These are phyloP conservation scores for Lactarius akahatsu DNA, from an alignment of 768 basidiomycete species.

Conservation along the genomic window DNA sequence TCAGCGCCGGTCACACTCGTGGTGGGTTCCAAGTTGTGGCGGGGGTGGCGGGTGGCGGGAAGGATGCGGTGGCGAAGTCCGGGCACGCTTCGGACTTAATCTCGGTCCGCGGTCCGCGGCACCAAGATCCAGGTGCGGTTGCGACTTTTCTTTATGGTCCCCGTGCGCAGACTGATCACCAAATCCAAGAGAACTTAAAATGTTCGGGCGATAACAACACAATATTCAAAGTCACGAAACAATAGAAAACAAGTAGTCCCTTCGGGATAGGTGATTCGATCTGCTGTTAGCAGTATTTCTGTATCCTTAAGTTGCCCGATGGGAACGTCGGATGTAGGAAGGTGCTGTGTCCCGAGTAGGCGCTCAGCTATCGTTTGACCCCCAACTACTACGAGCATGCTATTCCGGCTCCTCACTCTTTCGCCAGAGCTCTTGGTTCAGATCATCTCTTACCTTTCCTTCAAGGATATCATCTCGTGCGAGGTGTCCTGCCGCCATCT, in stretches of 20 bases:
- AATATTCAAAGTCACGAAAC: background rate
- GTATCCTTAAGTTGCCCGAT: background rate
- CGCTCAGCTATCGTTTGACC: slow-evolving; percentile 6
- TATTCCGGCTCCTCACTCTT: slow-evolving; percentile 11
- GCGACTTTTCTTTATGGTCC: background rate
- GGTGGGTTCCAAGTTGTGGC: background rate
- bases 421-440: slow-evolving; percentile 26
- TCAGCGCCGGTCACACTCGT: background rate
- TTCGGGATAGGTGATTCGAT: background rate
- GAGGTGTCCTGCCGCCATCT: slow-evolving; percentile 25
- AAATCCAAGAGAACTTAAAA: background rate
- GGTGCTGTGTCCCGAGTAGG: slow-evolving; percentile 11
- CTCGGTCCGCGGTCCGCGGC: slow-evolving; percentile 1
- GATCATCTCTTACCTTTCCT: slow-evolving; percentile 25
- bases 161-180: background rate
- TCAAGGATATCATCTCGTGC: slow-evolving; percentile 23
- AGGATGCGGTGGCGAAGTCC: background rate
- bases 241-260: background rate
- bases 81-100: background rate
- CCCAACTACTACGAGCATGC: slow-evolving; percentile 18
- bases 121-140: background rate
- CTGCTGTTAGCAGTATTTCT: background rate
- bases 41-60: background rate
- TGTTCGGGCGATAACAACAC: background rate
- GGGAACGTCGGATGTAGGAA: slow-evolving; percentile 5